These are phyloP conservation scores for Bruguiera parviflora DNA, from an alignment of 345 rosid genomes.

Conservation along the genomic window DNA sequence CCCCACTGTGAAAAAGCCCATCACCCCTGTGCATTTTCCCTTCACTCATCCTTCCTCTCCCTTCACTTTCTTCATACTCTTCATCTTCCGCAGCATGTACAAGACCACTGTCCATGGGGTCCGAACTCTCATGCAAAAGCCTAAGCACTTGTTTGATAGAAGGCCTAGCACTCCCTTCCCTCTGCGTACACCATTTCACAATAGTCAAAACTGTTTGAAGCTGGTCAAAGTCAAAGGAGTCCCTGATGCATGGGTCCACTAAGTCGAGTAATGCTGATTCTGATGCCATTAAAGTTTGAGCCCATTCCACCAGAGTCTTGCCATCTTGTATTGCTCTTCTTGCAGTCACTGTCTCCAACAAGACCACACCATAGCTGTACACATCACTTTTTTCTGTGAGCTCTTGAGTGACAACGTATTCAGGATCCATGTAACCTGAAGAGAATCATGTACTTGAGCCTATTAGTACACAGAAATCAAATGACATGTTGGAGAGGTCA, in stretches of 20 bases:
- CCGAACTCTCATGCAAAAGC: constrained; percentile 78
- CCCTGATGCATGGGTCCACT: constrained; percentile 60
- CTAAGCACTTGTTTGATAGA: constrained; percentile 83
- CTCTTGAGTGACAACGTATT: constrained; percentile 77
- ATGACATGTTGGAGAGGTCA: background rate
- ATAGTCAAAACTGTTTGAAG: constrained; percentile 56
- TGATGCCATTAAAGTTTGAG: constrained; percentile 48
- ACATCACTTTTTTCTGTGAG: constrained; percentile 89
- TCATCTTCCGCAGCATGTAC: constrained; percentile 59
- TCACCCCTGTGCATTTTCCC: constrained; percentile 56
- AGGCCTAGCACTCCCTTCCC: constrained; percentile 75
- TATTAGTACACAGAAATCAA: background rate
- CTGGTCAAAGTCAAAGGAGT: constrained; percentile 67
- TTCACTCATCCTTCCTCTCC: constrained; percentile 52
- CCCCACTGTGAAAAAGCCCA: constrained; percentile 48
- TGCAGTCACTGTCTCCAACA: constrained; percentile 75
- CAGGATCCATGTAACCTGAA: constrained; percentile 96
- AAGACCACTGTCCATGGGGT: constrained; percentile 69
- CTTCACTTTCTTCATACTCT: constrained; percentile 56
- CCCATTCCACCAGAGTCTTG: constrained; percentile 71
- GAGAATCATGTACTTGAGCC: constrained; percentile 16
- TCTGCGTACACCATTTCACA: constrained; percentile 90
- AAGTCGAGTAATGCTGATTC: constrained; percentile 54
- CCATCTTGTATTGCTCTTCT: constrained; percentile 76
- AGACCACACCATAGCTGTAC: constrained; percentile 89